phyloP scores from a whole-genome alignment of 2,329 filamentous ascomycete genomes.

The Botrytis cinerea region DNA sequence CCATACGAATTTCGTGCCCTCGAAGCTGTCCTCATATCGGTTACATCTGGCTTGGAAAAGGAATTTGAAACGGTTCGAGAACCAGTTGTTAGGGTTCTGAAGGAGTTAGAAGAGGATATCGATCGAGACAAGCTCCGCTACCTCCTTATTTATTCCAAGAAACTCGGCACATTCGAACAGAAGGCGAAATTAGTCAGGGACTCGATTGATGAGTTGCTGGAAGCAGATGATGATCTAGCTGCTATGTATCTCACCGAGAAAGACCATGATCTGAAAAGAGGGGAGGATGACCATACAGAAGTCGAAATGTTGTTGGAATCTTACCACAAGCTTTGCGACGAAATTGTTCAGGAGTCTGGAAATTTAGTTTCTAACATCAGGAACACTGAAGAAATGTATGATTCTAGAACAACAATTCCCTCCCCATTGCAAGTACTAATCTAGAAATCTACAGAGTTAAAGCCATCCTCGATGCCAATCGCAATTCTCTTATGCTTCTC shows the following conservation, averaged over 20 bases:
- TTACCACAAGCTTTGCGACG: conserved; percentile 96
- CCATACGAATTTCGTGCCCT: conserved; percentile 96
- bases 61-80: conserved; percentile 94
- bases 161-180: conserved; percentile 94
- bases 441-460: conserved; percentile 65
- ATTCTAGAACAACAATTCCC: conserved; percentile 24
- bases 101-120: conserved; percentile 94
- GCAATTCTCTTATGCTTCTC: conserved; percentile 95
- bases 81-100: conserved; percentile 83
- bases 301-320: conserved; percentile 96
- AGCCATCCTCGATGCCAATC: conserved; percentile 95
- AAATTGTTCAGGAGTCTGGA: conserved; percentile 93
- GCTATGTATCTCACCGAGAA: conserved; percentile 97
- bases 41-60: conserved; percentile 86
- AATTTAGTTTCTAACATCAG: conserved; percentile 93
- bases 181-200: conserved; percentile 93
- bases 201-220: conserved; percentile 90
- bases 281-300: conserved; percentile 88
- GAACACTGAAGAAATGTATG: conserved; percentile 97
- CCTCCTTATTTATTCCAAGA: conserved; percentile 91
- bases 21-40: conserved; percentile 91
- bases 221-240: conserved; percentile 92
- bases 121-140: conserved; percentile 90
- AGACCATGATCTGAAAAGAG: conserved; percentile 67
- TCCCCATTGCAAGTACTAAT: background rate